These are phyloP conservation scores for Pseudonitzschia pungens DNA, from an alignment of 108 stramenopile genomes.

Conservation along the genomic window DNA sequence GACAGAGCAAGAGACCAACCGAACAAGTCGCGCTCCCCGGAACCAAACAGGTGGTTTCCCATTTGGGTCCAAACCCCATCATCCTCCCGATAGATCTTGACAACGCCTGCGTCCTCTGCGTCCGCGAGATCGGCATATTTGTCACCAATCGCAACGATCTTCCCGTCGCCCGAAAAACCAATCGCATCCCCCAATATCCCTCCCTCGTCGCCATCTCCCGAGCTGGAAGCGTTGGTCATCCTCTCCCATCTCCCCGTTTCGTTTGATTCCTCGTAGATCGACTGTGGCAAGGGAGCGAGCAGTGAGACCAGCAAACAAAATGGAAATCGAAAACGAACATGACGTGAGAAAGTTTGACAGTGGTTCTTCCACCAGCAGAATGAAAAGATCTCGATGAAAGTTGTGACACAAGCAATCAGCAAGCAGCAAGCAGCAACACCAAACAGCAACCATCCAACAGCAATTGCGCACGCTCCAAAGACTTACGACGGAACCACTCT, in stretches of 20 bases:
- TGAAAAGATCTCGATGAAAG: too few species aligned
- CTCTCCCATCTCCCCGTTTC: constrained; percentile 16
- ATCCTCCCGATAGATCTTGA: constrained; percentile 23
- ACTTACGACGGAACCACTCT: not conserved
- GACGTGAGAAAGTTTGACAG: not conserved
- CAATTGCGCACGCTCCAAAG: not conserved
- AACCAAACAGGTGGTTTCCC: constrained; percentile 30
- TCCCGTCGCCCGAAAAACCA: constrained; percentile 42
- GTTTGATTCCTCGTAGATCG: constrained; percentile 28
- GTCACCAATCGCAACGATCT: constrained; percentile 40
- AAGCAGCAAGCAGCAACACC: not conserved
- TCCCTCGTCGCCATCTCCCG: not conserved
- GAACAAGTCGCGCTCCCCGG: constrained; percentile 19
- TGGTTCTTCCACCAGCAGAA: too few species aligned
- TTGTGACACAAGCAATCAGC: too few species aligned
- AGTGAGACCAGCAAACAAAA: not conserved
- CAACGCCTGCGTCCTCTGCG: constrained; percentile 22
- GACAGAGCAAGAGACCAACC: constrained; percentile 48
- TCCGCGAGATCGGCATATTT: constrained; percentile 4
- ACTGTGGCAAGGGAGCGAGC: not conserved
- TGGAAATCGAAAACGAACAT: not conserved
- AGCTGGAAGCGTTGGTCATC: not conserved
- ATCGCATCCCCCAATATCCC: constrained; percentile 42
- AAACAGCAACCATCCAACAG: not conserved
- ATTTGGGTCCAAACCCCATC: constrained; percentile 32